Percentiles rank a stretch among this genome's conserved stretches.
These are phyloP conservation scores for Histomonas meleagridis DNA, from an alignment of 208 protist species.

Conservation along the genomic window DNA sequence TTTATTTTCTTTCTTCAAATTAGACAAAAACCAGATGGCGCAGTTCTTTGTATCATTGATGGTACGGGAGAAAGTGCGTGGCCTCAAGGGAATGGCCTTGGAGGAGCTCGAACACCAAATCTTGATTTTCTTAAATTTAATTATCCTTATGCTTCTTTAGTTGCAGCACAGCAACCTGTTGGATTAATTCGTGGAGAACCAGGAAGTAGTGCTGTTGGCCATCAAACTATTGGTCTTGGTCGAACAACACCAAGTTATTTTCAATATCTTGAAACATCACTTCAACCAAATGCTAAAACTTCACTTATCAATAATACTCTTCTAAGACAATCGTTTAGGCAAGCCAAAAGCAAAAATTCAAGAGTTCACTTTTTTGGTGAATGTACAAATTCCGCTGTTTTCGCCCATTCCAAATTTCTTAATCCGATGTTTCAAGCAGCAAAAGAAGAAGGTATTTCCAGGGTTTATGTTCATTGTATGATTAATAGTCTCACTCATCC, in stretches of 20 bases:
- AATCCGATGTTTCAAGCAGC: neutral
- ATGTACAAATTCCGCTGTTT: neutral
- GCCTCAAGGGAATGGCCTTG: neutral
- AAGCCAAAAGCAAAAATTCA: neutral
- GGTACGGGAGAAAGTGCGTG: neutral
- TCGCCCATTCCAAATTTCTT: neutral
- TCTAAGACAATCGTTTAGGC: neutral
- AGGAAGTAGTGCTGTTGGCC: constrained; percentile 8
- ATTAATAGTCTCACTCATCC: neutral
- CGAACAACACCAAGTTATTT: constrained; percentile 20
- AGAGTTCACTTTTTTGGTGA: neutral
- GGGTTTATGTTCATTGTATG: neutral
- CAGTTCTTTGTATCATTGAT: neutral
- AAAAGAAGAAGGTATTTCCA: neutral
- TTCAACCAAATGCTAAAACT: neutral
- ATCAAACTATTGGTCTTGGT: neutral
- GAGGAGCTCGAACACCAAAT: neutral
- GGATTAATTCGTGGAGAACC: neutral
- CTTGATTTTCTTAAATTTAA: neutral
- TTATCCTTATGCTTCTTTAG: neutral
- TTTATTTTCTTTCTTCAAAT: neutral
- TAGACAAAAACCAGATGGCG: neutral
- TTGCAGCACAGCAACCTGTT: constrained; percentile 20
- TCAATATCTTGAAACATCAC: neutral
- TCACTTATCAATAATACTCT: neutral